Evolutionary conservation across 2,329 filamentous ascomycete species (phyloP).

Genomic region (Microcyclosporella mali): DNA sequence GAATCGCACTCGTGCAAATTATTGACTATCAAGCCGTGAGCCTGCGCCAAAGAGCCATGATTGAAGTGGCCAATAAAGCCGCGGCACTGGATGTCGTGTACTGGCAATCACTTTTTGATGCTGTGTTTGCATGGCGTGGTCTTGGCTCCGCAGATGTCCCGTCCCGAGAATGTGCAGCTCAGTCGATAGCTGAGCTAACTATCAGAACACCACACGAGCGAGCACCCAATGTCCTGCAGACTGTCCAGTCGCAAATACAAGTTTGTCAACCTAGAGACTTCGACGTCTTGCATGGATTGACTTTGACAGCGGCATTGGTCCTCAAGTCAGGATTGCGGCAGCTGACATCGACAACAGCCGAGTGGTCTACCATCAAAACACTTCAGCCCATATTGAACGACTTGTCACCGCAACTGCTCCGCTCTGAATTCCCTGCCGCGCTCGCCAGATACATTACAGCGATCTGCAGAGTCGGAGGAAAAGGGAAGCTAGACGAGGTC

Average conservation of each 20-base stretch:
- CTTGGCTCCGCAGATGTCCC: slow-evolving; percentile 70
- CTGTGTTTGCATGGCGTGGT: slow-evolving; percentile 77
- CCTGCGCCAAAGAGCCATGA: slow-evolving; percentile 73
- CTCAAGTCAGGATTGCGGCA: neutral
- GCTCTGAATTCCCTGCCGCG: slow-evolving; percentile 26
- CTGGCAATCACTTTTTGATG: slow-evolving; percentile 63
- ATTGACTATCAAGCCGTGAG: slow-evolving; percentile 94
- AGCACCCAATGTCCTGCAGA: slow-evolving; percentile 35
- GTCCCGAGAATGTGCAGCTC: slow-evolving; percentile 66
- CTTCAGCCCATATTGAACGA: slow-evolving; percentile 12
- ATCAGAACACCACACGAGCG: neutral
- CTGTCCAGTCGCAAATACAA: slow-evolving; percentile 42
- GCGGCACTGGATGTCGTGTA: slow-evolving; percentile 58
- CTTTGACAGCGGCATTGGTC: slow-evolving; percentile 9
- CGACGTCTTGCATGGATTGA: slow-evolving; percentile 18
- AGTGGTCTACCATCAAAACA: slow-evolving; percentile 1
- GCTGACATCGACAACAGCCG: too few relatives aligned
- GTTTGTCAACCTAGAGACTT: slow-evolving; percentile 32
- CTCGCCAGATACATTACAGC: slow-evolving; percentile 18
- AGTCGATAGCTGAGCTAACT: slow-evolving; percentile 58
- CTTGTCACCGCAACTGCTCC: slow-evolving; percentile 22
- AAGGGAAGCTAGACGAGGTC: neutral
- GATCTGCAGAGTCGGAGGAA: slow-evolving; percentile 14
- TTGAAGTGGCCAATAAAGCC: slow-evolving; percentile 65
- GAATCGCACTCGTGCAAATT: slow-evolving; percentile 78